Evolutionary conservation across 225 moss, liverwort and hornwort genomes (phyloP), one percentile per base, ranked within the genome.

Genomic region (Straminergon stramineum): DNA sequence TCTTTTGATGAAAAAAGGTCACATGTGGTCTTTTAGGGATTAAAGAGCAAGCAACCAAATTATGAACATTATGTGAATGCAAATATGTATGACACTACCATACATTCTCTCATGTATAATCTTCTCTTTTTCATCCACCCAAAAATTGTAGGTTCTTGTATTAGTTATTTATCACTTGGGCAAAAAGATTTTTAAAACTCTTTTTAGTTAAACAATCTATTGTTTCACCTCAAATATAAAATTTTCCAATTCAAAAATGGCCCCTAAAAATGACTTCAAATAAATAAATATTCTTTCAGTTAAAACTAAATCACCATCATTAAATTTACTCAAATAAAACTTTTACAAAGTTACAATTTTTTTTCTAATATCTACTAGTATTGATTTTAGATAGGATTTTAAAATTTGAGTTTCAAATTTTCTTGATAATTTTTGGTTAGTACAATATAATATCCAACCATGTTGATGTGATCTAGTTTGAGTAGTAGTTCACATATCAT

Each of bases 151-250:
- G 7, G 0, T 32, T 75, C 19, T 75, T 51, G 1, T 51, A 45
- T 16, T 27, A 28, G 28, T 43, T 73, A 10, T 45, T 17, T 27
- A 48, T 48, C 12, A 31, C 51, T 51, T 19, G 1, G 1, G 51
- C 0, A 48, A 0, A 31, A 19, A 75, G 2, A 48, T 30, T 17
- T 74, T 71, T 18, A 11, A 30, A 75, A 17, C 0, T 6, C 17
- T 48, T 30, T 1, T 45, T 0, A 0, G 0, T 48, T 6, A 18
- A 74, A 31, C 2, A 48, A 31, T 48, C 6, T 31, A 30, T 48
- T 48, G 4, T 18, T 73, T 75, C 31, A 75, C 30, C 1, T 75
- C 11, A 30, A 48, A 48, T 17, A 17, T 32, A 7, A 75, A 51
- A 2, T 31, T 19, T 31, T 32, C 3, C 2, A 21, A 76, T 76